Percentiles rank a stretch among this genome's conserved stretches.
These are phyloP conservation scores for Coemansia sp. DNA, from an alignment of 192 early-diverging fungal species.

Conservation along the genomic window DNA sequence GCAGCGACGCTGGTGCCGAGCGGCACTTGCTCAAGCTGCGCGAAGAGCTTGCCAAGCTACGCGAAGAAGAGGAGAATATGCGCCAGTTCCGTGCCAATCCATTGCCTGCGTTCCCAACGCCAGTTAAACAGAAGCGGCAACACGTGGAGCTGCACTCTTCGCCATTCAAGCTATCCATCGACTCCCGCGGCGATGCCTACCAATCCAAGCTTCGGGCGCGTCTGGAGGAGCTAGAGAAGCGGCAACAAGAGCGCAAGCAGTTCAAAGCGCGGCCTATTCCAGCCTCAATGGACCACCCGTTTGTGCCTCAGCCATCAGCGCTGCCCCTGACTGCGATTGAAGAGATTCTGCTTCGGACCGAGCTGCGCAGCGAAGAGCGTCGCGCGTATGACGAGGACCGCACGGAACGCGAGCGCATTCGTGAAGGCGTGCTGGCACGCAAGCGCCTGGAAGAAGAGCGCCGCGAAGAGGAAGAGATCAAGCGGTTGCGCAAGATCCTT, in stretches of 20 bases:
- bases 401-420: slow-evolving; percentile 51
- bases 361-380: slow-evolving; percentile 66
- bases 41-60: slow-evolving; percentile 51
- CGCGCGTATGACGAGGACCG: slow-evolving; percentile 62
- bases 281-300: slow-evolving; percentile 54
- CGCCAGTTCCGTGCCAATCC: slow-evolving; percentile 59
- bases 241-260: slow-evolving; percentile 32
- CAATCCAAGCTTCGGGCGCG: slow-evolving; percentile 45
- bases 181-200: slow-evolving; percentile 54
- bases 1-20: slow-evolving; percentile 62
- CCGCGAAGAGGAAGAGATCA: slow-evolving; percentile 59
- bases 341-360: slow-evolving; percentile 56
- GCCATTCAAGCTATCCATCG: slow-evolving; percentile 63
- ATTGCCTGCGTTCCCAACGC: slow-evolving; percentile 56
- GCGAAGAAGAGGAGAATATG: slow-evolving; percentile 45
- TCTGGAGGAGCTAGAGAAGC: slow-evolving; percentile 50
- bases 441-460: slow-evolving; percentile 55
- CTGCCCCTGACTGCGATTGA: slow-evolving; percentile 48
- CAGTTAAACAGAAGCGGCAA: slow-evolving; percentile 41
- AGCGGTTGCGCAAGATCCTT: slow-evolving; percentile 53
- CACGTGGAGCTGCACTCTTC: slow-evolving; percentile 53
- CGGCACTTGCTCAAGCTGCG: slow-evolving; percentile 58
- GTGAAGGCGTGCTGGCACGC: slow-evolving; percentile 57
- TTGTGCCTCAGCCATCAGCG: slow-evolving; percentile 59
- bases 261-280: slow-evolving; percentile 65